Conservation (phyloP, 2,329 filamentous ascomycete species). For the Byssoonygena ceratinophila region DNA sequence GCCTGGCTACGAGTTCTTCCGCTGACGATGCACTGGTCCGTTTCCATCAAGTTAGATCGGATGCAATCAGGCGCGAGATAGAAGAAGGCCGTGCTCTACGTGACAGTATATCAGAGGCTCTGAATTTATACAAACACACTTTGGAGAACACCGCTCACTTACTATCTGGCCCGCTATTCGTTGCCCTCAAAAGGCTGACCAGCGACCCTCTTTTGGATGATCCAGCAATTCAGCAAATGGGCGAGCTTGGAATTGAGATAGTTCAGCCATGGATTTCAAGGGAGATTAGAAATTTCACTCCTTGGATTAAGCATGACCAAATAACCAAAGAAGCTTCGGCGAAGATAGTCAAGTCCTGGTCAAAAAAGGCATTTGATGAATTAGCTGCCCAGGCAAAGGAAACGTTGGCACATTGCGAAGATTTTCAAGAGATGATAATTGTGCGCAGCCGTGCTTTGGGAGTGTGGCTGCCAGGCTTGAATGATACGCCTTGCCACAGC, state of each 20-base stretch:
- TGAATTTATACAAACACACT: slow-evolving; percentile 66
- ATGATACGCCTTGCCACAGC: slow-evolving; percentile 43
- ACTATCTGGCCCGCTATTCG: slow-evolving; percentile 60
- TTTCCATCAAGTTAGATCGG: slow-evolving; percentile 62
- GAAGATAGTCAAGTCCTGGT: slow-evolving; percentile 55
- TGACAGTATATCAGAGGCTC: slow-evolving; percentile 49
- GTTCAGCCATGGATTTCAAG: slow-evolving; percentile 70
- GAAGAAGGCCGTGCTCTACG: slow-evolving; percentile 37
- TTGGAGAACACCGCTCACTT: slow-evolving; percentile 66
- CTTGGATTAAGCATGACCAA: slow-evolving; percentile 76
- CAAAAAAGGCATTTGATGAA: slow-evolving; percentile 48
- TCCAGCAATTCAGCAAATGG: slow-evolving; percentile 51
- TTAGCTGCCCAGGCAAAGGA: slow-evolving; percentile 53
- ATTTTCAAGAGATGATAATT: slow-evolving; percentile 59
- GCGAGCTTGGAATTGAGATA: slow-evolving; percentile 65
- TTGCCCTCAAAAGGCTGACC: slow-evolving; percentile 59
- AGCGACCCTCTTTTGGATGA: slow-evolving; percentile 62
- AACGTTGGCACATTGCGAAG: slow-evolving; percentile 49
- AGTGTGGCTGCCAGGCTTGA: slow-evolving; percentile 62
- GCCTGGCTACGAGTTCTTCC: slow-evolving; percentile 67
- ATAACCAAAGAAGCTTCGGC: slow-evolving; percentile 51
- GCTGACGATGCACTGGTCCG: slow-evolving; percentile 67
- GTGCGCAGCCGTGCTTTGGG: slow-evolving; percentile 60
- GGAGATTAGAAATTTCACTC: slow-evolving; percentile 74
- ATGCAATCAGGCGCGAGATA: slow-evolving; percentile 56